Percentiles rank a stretch among this genome's conserved stretches.
These are phyloP conservation scores for Cucurbita maxima DNA, from an alignment of 306 rosid genomes.

Conservation along the genomic window DNA sequence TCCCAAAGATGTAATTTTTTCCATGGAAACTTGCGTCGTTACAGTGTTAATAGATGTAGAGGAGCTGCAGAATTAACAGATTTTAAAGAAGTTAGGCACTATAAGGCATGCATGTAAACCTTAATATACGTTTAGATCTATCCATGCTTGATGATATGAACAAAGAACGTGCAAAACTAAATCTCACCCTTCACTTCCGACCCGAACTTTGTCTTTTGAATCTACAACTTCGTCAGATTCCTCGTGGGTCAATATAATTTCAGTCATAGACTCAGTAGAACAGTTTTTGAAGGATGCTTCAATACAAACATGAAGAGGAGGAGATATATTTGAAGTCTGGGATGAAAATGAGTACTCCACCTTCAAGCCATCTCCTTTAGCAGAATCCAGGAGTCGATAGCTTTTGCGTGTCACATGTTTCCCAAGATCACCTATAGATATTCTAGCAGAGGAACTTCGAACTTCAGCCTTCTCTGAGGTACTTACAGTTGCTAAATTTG, in stretches of 20 bases:
- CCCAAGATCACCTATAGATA: slow-evolving; percentile 60
- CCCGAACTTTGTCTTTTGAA: slow-evolving; percentile 28
- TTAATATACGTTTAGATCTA: neutral
- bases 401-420: slow-evolving; percentile 49
- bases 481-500: slow-evolving; percentile 36
- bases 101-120: neutral
- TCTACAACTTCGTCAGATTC: slow-evolving; percentile 39
- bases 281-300: slow-evolving; percentile 65
- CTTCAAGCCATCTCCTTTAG: slow-evolving; percentile 78
- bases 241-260: slow-evolving; percentile 48
- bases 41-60: slow-evolving; percentile 22
- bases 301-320: slow-evolving; percentile 64
- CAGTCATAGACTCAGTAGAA: slow-evolving; percentile 50
- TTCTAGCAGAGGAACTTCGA: slow-evolving; percentile 64
- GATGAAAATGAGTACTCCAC: slow-evolving; percentile 77
- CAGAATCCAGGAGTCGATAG: slow-evolving; percentile 60
- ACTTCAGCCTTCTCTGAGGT: slow-evolving; percentile 31
- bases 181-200: slow-evolving; percentile 42
- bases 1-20: slow-evolving; percentile 56
- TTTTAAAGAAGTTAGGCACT: slow-evolving; percentile 11
- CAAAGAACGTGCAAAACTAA: slow-evolving; percentile 7
- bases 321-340: slow-evolving; percentile 52
- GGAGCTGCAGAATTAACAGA: slow-evolving; percentile 39
- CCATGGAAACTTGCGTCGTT: slow-evolving; percentile 43
- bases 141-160: neutral